phyloP scores from a whole-genome alignment of 2,329 filamentous ascomycete genomes.

The Macrophomina pseudophaseolina region DNA sequence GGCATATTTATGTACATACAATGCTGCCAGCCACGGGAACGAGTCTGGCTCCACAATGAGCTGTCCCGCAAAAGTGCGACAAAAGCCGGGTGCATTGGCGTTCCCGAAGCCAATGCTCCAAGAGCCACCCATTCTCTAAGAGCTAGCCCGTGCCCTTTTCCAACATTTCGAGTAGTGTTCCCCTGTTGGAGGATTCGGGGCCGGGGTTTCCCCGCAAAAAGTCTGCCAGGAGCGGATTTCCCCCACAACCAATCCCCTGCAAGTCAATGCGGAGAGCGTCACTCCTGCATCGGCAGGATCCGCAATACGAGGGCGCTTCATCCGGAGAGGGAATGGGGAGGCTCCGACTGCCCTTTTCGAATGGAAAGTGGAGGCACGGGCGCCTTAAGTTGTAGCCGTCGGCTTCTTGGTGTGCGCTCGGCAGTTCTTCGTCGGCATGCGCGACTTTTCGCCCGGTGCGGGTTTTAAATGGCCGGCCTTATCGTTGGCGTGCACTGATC shows the following conservation, averaged over 20 bases:
- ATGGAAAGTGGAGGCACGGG: not conserved
- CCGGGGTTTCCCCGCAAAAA: slow-evolving; percentile 1
- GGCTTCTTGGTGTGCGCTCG: not conserved
- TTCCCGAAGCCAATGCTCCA: not conserved
- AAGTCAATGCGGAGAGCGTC: not conserved
- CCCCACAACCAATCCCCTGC: not conserved
- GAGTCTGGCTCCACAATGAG: not conserved
- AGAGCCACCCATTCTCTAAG: not conserved
- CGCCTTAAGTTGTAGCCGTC: not conserved
- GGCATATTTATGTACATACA: not conserved
- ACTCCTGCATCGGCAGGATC: not conserved
- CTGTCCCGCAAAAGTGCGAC: not conserved
- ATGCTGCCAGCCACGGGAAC: not conserved
- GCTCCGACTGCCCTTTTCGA: not conserved
- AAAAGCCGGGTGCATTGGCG: not conserved
- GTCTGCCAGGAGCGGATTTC: too few relatives aligned
- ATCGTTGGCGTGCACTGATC: not conserved
- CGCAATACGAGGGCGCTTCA: not conserved
- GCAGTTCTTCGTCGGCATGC: not conserved
- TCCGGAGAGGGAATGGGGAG: too few relatives aligned
- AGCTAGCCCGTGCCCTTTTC: not conserved
- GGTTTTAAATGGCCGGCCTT: not conserved
- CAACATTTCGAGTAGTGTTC: not conserved
- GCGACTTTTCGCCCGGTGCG: not conserved
- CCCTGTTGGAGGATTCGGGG: not conserved